A percentile compares a stretch with the other conserved stretches of the same genome.
phyloP scores from a whole-genome alignment of 2,329 filamentous ascomycete species.

The Thyridium curvatum region DNA sequence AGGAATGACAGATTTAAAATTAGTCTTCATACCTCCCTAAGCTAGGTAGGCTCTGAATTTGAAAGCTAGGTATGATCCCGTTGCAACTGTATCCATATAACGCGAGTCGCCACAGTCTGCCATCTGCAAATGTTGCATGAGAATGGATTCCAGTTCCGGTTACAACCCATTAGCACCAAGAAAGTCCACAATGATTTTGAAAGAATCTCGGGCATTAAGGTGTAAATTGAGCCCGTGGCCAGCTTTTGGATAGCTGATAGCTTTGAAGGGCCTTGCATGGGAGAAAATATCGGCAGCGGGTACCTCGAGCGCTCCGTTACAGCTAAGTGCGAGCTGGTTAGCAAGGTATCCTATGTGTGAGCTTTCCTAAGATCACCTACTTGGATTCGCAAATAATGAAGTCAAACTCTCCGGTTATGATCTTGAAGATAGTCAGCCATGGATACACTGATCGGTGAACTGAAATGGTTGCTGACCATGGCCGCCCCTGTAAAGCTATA shows the following conservation, averaged over 20 bases:
- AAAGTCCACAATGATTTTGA: slow-evolving; percentile 8
- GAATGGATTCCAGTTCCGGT: too few relatives aligned
- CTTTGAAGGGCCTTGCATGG: slow-evolving; percentile 7
- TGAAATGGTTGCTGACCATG: slow-evolving; percentile 4
- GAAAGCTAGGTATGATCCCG: too few relatives aligned
- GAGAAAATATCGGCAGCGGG: slow-evolving; percentile 4
- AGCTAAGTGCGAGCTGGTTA: slow-evolving; percentile 2
- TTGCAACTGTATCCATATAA: too few relatives aligned
- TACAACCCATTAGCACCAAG: slow-evolving; percentile 6
- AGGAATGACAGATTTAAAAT: too few relatives aligned
- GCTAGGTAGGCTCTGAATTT: too few relatives aligned
- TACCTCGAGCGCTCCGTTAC: slow-evolving; percentile 6
- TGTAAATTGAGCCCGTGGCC: slow-evolving; percentile 10
- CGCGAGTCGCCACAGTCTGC: too few relatives aligned
- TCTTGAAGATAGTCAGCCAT: slow-evolving; percentile 1
- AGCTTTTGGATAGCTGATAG: slow-evolving; percentile 6
- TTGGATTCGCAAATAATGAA: slow-evolving; percentile 13
- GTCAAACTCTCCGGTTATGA: slow-evolving; percentile 15
- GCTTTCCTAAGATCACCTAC: slow-evolving; percentile 5
- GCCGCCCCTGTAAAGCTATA: slow-evolving; percentile 2
- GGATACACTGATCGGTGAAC: background rate
- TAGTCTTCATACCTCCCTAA: too few relatives aligned
- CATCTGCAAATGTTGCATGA: too few relatives aligned
- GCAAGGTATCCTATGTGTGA: background rate
- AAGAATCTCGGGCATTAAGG: slow-evolving; percentile 6